Evolutionary conservation across 805 yeast genomes (phyloP), one percentile per base, ranked within the genome.

Genomic region (Teunomyces kruisii): DNA sequence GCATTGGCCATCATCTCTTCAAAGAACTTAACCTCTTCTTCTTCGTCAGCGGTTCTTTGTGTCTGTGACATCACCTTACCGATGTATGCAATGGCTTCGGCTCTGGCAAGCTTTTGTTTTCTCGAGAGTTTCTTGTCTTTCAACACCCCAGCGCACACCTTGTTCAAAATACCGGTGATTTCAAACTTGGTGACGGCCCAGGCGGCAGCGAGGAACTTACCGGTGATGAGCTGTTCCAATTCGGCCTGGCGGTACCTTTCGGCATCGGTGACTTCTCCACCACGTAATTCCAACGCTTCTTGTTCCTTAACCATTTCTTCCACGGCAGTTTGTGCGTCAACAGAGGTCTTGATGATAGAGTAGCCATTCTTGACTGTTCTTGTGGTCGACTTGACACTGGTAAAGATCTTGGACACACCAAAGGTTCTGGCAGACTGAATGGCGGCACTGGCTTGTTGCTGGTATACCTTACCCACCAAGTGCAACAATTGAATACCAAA

Each of bases 111-210:
- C 52, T 95, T 80, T 56, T 82, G 84, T 48, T 78, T 73, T 10
- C 79, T 69, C 7, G 79, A 62, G n/a, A 86, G 78, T 0, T 64
- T 47, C 59, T 83, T 82, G 59, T 92, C 97, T 40, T 62, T 58
- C 43, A 72, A 61, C 2, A 72, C 54, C 46, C 54, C 58, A 48
- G 79, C 70, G 37, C 91, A 72, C 5, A 91, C 86, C 47, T 74
- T 76, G 52, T 88, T 94, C 62, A 94, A 88, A 8, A 90, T 90
- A 27, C 85, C 91, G 40, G 94, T 80, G 43, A 91, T 83, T 68
- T 94, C 99, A 65, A 82, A 84, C 54, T 86, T 83, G 15, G 96
- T 88, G 32, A 96, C 88, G 16, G 88, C 87, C 99, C 99, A 94
- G 14, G 96, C 95, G 1, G 96, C 90, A 6, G 94, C 92, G 41